phyloP scores from a whole-genome alignment of 495 filamentous ascomycete genomes.

The Aspergillus panamensis region DNA sequence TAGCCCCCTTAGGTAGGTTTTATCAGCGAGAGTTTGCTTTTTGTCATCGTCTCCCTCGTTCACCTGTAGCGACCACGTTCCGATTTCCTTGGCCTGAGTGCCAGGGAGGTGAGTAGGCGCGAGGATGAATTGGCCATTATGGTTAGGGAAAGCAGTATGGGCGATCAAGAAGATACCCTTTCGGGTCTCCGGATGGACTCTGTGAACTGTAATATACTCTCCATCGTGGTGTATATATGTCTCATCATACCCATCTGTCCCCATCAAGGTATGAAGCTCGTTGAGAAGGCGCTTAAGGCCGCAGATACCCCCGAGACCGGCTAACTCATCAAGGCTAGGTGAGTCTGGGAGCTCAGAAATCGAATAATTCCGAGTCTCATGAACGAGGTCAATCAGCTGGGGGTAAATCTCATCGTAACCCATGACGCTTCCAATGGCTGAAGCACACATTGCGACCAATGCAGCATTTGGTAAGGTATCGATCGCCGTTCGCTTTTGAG shows the following conservation, averaged over 20 bases:
- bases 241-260: slow-evolving; percentile 87
- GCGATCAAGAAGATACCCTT: slow-evolving; percentile 94
- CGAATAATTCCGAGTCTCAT: slow-evolving; percentile 75
- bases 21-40: slow-evolving; percentile 61
- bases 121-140: slow-evolving; percentile 72
- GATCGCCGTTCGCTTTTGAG: slow-evolving; percentile 90
- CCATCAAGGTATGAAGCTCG: slow-evolving; percentile 89
- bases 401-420: slow-evolving; percentile 99
- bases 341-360: slow-evolving; percentile 62
- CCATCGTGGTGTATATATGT: slow-evolving; percentile 95
- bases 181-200: slow-evolving; percentile 83
- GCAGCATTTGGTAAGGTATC: slow-evolving; percentile 97
- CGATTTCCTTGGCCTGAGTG: slow-evolving; percentile 70
- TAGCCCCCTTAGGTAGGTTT: slow-evolving; percentile 68
- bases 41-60: slow-evolving; percentile 65
- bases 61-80: slow-evolving; percentile 85
- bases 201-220: slow-evolving; percentile 93
- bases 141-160: slow-evolving; percentile 89
- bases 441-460: slow-evolving; percentile 91
- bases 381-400: slow-evolving; percentile 81
- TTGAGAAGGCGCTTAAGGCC: slow-evolving; percentile 88
- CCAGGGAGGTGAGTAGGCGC: slow-evolving; percentile 72
- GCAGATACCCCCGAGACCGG: slow-evolving; percentile 72
- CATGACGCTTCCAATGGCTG: slow-evolving; percentile 91
- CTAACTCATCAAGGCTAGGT: slow-evolving; percentile 53